Evolutionary conservation across 352 stramenopile genomes (phyloP).

Genomic region (Phytopythium helicoides): DNA sequence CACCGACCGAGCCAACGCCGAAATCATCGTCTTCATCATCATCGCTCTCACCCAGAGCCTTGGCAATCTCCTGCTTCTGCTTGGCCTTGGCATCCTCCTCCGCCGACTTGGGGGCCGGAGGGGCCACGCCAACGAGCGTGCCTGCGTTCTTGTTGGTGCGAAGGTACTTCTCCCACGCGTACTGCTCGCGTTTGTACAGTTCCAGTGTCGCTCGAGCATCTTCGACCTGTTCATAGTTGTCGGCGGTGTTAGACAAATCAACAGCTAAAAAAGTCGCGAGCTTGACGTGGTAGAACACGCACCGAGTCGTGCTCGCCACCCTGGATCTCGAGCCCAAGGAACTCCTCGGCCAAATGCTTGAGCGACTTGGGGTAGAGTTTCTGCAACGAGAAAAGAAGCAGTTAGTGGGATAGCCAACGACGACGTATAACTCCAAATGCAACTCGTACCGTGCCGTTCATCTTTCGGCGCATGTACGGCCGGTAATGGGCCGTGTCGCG

Average conservation of each 20-base stretch:
- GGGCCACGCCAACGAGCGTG: conserved; percentile 50
- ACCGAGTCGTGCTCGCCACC: conserved; percentile 88
- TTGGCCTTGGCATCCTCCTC: conserved; percentile 14
- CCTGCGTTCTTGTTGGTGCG: conserved; percentile 55
- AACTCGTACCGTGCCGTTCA: conserved; percentile 69
- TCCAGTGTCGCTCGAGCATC: conserved; percentile 73
- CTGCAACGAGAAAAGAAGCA: conserved; percentile 19
- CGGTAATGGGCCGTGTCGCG: conserved; percentile 83
- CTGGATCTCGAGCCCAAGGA: conserved; percentile 69
- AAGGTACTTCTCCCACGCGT: conserved; percentile 83
- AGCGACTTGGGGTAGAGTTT: conserved; percentile 86
- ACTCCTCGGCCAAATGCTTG: conserved; percentile 69
- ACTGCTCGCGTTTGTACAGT: conserved; percentile 85
- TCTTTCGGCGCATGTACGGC: conserved; percentile 84
- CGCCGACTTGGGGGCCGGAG: conserved; percentile 32
- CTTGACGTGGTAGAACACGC: conserved; percentile 10
- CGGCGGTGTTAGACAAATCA: no score
- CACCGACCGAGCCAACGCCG: conserved; percentile 8
- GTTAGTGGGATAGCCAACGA: neutral
- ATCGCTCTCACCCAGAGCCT: conserved; percentile 28
- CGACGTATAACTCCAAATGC: neutral
- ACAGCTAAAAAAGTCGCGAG: neutral
- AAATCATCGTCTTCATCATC: conserved; percentile 32
- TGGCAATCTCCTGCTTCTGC: conserved; percentile 11
- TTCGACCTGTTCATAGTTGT: conserved; percentile 41